Conservation (phyloP, 192 early-diverging fungal species). For the Gryganskiella cystojenkinii region DNA sequence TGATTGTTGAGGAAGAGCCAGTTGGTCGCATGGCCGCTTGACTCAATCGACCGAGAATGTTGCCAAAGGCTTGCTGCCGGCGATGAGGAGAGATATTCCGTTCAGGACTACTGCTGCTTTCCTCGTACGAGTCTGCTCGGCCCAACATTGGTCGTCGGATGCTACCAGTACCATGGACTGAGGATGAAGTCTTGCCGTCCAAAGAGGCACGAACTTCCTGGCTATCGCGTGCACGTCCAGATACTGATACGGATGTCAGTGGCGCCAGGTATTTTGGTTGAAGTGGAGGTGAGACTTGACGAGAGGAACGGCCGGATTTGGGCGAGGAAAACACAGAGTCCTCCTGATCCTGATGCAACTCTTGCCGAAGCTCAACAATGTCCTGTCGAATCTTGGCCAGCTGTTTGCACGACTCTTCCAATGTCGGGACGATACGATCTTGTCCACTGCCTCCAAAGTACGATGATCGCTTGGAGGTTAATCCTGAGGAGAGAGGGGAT, state of each 20-base stretch:
- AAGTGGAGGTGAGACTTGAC: background rate
- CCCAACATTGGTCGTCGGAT: background rate
- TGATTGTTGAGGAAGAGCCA: background rate
- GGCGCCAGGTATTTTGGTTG: too few relatives aligned
- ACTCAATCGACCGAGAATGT: slow-evolving; percentile 32
- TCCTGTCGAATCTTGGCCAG: slow-evolving; percentile 43
- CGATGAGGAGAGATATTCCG: slow-evolving; percentile 9
- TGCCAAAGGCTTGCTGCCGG: slow-evolving; percentile 12
- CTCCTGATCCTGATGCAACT: slow-evolving; percentile 34
- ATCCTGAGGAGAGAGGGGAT: slow-evolving; percentile 20
- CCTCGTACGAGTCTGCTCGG: slow-evolving; percentile 14
- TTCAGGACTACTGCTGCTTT: slow-evolving; percentile 32
- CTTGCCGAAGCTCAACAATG: slow-evolving; percentile 36
- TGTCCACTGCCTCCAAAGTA: slow-evolving; percentile 17
- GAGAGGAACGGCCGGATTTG: background rate
- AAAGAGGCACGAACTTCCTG: too few relatives aligned
- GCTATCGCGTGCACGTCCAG: too few relatives aligned
- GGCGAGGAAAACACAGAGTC: background rate
- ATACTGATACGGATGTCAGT: too few relatives aligned
- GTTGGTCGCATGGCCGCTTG: background rate
- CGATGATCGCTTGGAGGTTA: slow-evolving; percentile 40
- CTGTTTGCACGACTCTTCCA: slow-evolving; percentile 45
- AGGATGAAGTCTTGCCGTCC: background rate
- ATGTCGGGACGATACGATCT: slow-evolving; percentile 20
- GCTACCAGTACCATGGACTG: background rate